Evolutionary conservation across 2,329 filamentous ascomycete genomes (phyloP), one percentile per base, ranked within the genome.

Genomic region (Aphanoascus verrucosus): DNA sequence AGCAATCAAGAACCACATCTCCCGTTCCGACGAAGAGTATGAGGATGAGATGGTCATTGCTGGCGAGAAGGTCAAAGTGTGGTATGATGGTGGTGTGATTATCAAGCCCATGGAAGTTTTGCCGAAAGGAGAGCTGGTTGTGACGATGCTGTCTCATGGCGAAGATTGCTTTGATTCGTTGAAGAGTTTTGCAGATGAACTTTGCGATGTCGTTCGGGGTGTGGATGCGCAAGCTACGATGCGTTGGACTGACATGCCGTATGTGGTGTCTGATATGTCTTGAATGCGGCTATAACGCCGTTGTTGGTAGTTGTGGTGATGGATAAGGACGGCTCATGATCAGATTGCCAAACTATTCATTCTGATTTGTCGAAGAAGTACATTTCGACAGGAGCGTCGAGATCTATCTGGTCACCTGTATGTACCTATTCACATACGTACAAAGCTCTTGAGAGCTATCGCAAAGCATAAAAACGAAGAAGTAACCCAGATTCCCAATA

Each of bases 81-180:
- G 42, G 19, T 23, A 19, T 9, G 6, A 45, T n/a, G 42, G 42
- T 3, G 42, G 42, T 8, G 17, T 14, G 6, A 23, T 45, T 19
- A n/a, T 45, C 42, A 45, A 23, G 42, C 42, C 42, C 23, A 23
- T 45, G 14, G 42, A 45, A 31, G 14, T n/a, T 11, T 28, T 28
- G 23, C 9, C 42, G 19, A 9, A 23, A 28, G 17, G 8, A 7
- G 42, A 20, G 6, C 17, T 45, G n/a, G 19, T 45, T 7, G 23
- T 45, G 3, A 45, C 42, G 14, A 11, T 45, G 2, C 9, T 23
- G 42, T 45, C 42, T 20, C 23, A 19, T 28, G 42, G 42, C 23
- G 12, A 45, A 23, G 42, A 45, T 19, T 45, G 42, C 23, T 45
- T 45, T 45, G 17, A 45, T 45, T 23, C 42, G 15, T 45, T 45